phyloP scores from a whole-genome alignment of 2,329 filamentous ascomycete species.

The Aspergillus pseudotamarii region DNA sequence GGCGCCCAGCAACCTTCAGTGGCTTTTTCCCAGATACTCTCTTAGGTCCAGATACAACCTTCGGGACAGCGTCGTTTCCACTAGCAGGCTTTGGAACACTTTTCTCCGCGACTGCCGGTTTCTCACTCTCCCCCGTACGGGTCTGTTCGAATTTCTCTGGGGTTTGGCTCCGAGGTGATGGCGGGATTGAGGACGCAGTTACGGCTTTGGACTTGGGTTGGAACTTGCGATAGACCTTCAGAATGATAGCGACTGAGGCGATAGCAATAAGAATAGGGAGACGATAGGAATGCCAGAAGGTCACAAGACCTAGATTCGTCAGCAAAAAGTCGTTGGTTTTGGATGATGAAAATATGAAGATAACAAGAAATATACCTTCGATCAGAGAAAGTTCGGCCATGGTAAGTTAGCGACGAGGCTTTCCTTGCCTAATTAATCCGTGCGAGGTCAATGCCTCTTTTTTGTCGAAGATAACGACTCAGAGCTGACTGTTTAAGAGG shows the following conservation, averaged over 20 bases:
- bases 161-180: slow-evolving; percentile 34
- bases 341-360: too few relatives aligned
- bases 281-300: slow-evolving; percentile 53
- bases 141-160: slow-evolving; percentile 26
- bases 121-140: background rate
- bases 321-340: background rate
- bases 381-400: background rate
- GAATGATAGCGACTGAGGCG: slow-evolving; percentile 38
- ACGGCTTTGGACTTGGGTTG: slow-evolving; percentile 30
- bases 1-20: slow-evolving; percentile 29
- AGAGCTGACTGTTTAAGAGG: background rate
- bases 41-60: slow-evolving; percentile 33
- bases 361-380: background rate
- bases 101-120: slow-evolving; percentile 1
- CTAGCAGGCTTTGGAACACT: background rate
- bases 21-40: slow-evolving; percentile 38
- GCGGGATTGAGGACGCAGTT: slow-evolving; percentile 33
- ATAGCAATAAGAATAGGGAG: slow-evolving; percentile 47
- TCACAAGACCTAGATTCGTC: slow-evolving; percentile 37
- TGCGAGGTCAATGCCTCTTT: background rate
- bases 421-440: background rate
- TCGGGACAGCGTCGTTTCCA: slow-evolving; percentile 15
- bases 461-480: background rate
- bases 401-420: background rate
- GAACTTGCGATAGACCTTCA: slow-evolving; percentile 27